These are phyloP conservation scores for Lumnitzera racemosa DNA, from an alignment of 345 rosid species.

Conservation along the genomic window DNA sequence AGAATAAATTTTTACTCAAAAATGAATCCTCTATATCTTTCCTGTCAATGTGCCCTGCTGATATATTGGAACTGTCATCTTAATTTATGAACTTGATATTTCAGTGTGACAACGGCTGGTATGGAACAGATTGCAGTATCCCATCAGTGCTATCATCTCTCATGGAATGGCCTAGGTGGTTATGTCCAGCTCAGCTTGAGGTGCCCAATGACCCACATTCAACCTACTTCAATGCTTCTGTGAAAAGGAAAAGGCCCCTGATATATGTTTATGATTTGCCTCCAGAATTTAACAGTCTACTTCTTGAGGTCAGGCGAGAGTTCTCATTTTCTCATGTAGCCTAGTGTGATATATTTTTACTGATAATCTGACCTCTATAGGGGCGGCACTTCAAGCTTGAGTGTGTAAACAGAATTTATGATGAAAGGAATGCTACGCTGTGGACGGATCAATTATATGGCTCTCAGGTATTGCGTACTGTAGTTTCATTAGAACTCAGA, in stretches of 20 bases:
- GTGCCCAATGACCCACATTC: constrained; percentile 34
- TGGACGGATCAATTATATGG: constrained; percentile 95
- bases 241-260: constrained; percentile 83
- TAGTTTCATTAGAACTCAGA: neutral
- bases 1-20: too few species aligned
- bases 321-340: constrained; percentile 7
- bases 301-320: constrained; percentile 67
- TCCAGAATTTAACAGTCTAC: constrained; percentile 82
- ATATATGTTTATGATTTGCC: constrained; percentile 93
- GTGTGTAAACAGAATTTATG: constrained; percentile 87
- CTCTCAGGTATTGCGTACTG: constrained; percentile 51
- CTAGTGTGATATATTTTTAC: constrained; percentile 12
- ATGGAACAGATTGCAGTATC: constrained; percentile 82
- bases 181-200: constrained; percentile 76
- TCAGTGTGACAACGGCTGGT: constrained; percentile 89
- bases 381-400: constrained; percentile 86
- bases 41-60: neutral
- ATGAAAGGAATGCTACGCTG: constrained; percentile 61
- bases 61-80: constrained; percentile 5
- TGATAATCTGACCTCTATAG: constrained; percentile 31
- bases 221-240: constrained; percentile 50
- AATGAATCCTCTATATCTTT: neutral
- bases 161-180: constrained; percentile 88
- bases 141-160: constrained; percentile 74
- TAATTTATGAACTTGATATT: constrained; percentile 1